Base-by-base conservation (phyloP, 179 eudicot species). In the Beta macrorhiza region DNA sequence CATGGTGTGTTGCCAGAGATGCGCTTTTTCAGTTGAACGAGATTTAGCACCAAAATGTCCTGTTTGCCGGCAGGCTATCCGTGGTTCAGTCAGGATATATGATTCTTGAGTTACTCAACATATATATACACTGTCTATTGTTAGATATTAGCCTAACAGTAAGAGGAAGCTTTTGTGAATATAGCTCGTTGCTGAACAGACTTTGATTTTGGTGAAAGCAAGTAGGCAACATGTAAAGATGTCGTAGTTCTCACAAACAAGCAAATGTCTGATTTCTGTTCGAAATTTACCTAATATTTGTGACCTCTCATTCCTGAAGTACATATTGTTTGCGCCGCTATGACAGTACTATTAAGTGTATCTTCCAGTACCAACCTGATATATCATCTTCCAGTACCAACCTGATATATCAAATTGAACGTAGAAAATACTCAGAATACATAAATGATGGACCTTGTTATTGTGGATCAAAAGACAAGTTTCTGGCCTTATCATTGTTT, bases 1-100 rank as follows among this genome's bases (percentile, higher is more conserved):
- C 82, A 73, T 90, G 55, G 98, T 96, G 75, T 94, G 98, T 74
- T 96, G 99, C 79, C 93, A 87, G 45, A 82, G 90, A 5, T 94
- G 99, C 45, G 94, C 97, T 5, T 78, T 89, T 20, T 79, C 91
- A 0, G 87, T 94, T 52, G 94, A 87, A 68, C 89, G 94, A 15
- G 97, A 90, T 22, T 6, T 79, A 74, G 61, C 87, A 32, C 96
- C 96, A 0, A 93, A 91, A 64, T 96, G 99, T 80, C 99, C 98
- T 0, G 90, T 96, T 47, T 96, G 99, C 82, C 85, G 98, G 86
- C 99, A 96, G 86, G 8, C 86, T 25, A 86, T 90, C 49, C 81
- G 79, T 10, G 83, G 67, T 74, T 92, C 97, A 16, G 93, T 96
- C 51, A 94, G 99, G 84, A 91, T 96, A 53, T 96, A 84, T 76